Base-by-base conservation (phyloP, 345 rosid species). In the Eucalyptus virginea region DNA sequence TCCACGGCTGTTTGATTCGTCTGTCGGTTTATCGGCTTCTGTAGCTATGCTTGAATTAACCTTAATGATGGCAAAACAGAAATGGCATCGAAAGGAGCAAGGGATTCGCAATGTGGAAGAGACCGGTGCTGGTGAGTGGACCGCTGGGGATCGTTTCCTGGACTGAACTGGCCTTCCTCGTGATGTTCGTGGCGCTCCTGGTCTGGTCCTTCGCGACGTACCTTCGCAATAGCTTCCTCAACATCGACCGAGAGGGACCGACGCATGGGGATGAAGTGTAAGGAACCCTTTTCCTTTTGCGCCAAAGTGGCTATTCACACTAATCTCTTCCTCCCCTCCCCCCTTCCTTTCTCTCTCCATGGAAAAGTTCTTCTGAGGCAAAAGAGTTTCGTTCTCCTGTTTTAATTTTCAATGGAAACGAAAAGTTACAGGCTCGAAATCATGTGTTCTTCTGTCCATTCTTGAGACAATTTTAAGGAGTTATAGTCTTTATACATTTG, bases 81-180 rank as follows among this genome's bases (percentile, higher is more conserved):
- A 90, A 81, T 9, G 88, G 89, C 50, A 77, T 48, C 58, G 88
- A 88, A 18, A 83, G 40, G 28, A 81, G 88, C 17, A 6, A 26
- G 4, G 83, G 3, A 77, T 37, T 62, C 65, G 91, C 77, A 13
- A 21, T 48, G 50, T 94, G 91, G 94, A 95, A 88, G 92, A 93
- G 54, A 88, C 97, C 98, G n/a, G 91, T 94, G 94, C 86, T 97
- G 26, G 96, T 94, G 90, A 97, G 92, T 86, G 98, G 99, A 11
- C 99, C 99, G 26, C 89, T 96, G 7, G 99, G 99, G 89, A 95
- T 98, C 87, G 98, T 98, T 52, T 93, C 98, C 6, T 88, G 92
- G 80, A 90, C 89, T 40, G 99, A 97, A 91, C 45, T 98, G 5
- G 88, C 91, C 30, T 95, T 98, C 92, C 92, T 97, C 85, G 37